These are phyloP conservation scores for Leccinellum rugosiceps DNA, from an alignment of 768 basidiomycete species.

Conservation along the genomic window DNA sequence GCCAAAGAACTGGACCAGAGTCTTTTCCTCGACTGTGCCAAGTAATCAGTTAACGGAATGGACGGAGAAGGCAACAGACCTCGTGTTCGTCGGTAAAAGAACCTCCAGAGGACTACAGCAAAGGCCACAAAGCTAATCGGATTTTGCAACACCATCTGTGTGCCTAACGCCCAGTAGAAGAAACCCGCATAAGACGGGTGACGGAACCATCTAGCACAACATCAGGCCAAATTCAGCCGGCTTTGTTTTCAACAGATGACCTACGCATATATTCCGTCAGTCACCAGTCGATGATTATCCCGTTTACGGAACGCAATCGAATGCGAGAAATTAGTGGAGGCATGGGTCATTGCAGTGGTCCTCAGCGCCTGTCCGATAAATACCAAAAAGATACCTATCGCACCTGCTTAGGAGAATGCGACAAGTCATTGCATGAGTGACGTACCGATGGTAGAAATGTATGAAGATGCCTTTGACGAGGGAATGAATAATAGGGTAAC, in stretches of 20 bases:
- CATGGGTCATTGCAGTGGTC: slow-evolving; percentile 95
- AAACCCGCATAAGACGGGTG: slow-evolving; percentile 98
- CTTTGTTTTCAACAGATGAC: slow-evolving; percentile 23
- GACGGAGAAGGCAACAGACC: slow-evolving; percentile 47
- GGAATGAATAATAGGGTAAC: slow-evolving; percentile 67
- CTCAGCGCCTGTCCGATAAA: slow-evolving; percentile 74
- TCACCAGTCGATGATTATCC: slow-evolving; percentile 76
- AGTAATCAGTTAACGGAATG: slow-evolving; percentile 2
- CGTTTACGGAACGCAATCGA: slow-evolving; percentile 73
- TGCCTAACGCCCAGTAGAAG: slow-evolving; percentile 97
- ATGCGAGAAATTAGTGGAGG: slow-evolving; percentile 92
- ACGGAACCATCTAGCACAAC: slow-evolving; percentile 47
- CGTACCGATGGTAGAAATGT: slow-evolving; percentile 59
- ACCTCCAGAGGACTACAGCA: slow-evolving; percentile 69
- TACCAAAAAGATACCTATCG: slow-evolving; percentile 61
- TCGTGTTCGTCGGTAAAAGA: slow-evolving; percentile 79
- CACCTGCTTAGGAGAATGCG: background rate
- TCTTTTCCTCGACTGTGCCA: slow-evolving; percentile 71
- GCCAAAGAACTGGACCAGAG: slow-evolving; percentile 86
- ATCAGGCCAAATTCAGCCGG: background rate
- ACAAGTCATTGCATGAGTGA: slow-evolving; percentile 1
- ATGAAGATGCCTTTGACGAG: slow-evolving; percentile 54
- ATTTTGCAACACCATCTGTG: slow-evolving; percentile 90
- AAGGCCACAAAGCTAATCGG: slow-evolving; percentile 69
- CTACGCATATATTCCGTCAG: slow-evolving; percentile 85